Conservation (phyloP, 2,329 filamentous ascomycete species). For the Penicillium sp. region DNA sequence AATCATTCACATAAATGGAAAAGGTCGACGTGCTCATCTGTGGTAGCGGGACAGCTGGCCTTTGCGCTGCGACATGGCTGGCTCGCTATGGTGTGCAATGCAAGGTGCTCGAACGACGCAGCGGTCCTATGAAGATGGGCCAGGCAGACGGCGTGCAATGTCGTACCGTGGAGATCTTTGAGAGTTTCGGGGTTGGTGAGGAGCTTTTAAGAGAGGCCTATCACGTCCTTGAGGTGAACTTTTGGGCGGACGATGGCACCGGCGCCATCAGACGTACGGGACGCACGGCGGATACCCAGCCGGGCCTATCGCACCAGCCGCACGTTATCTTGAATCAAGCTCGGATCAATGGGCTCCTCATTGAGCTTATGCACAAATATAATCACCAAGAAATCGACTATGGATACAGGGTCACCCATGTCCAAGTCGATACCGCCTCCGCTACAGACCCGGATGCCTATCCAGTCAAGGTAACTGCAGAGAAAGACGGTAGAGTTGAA, state of each 20-base stretch:
- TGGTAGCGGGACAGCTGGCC: conserved; percentile 59
- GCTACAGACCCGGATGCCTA: conserved; percentile 39
- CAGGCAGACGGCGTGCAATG: conserved; percentile 63
- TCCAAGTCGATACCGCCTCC: conserved; percentile 48
- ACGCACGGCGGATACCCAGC: conserved; percentile 52
- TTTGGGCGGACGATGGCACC: conserved; percentile 47
- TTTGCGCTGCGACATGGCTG: conserved; percentile 59
- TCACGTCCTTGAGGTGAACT: conserved; percentile 55
- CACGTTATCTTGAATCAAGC: conserved; percentile 58
- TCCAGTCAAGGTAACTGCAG: conserved; percentile 44
- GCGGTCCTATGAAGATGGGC: conserved; percentile 53
- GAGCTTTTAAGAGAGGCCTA: conserved; percentile 54
- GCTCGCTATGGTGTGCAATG: conserved; percentile 54
- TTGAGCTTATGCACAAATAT: conserved; percentile 47
- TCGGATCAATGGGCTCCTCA: conserved; percentile 52
- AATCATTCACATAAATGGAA: conserved; percentile 18
- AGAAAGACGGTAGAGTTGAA: conserved; percentile 40
- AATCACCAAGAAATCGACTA: conserved; percentile 51
- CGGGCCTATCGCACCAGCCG: conserved; percentile 51
- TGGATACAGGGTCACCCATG: conserved; percentile 48
- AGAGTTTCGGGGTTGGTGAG: conserved; percentile 55
- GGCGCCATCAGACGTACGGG: conserved; percentile 47
- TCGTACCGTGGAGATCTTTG: conserved; percentile 59
- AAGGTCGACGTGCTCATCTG: conserved; percentile 55
- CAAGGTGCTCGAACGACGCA: conserved; percentile 55